Conservation (phyloP, 2,329 filamentous ascomycete genomes). For the Cladosporium oxysporum region DNA sequence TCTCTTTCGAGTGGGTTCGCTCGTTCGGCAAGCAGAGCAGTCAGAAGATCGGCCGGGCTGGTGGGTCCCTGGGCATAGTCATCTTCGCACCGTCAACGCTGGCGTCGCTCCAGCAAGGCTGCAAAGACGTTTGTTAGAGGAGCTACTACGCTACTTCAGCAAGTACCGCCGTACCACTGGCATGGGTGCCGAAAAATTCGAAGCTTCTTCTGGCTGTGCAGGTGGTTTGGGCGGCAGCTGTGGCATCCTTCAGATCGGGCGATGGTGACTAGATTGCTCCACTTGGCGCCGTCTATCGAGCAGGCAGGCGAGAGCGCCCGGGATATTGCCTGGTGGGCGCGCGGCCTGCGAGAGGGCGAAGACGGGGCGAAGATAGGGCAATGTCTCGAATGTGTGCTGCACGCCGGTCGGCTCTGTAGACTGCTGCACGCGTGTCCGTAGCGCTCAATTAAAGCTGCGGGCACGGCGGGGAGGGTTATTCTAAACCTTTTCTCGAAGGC, state of each 20-base stretch:
- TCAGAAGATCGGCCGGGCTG: conserved; percentile 5
- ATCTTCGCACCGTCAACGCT: neutral
- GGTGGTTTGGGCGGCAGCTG: conserved; percentile 9
- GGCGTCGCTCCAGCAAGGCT: neutral
- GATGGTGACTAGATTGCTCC: conserved; percentile 10
- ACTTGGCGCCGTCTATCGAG: neutral
- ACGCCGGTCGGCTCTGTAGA: neutral
- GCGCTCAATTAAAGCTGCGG: conserved; percentile 7
- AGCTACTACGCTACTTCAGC: neutral
- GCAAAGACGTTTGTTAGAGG: neutral
- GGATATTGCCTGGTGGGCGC: conserved; percentile 3
- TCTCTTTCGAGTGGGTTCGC: neutral
- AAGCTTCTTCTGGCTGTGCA: conserved; percentile 6
- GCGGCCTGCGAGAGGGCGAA: neutral
- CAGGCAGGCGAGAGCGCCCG: neutral
- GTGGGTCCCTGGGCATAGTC: conserved; percentile 1
- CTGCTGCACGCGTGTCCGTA: neutral
- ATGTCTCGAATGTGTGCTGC: neutral
- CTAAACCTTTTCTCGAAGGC: conserved; percentile 2
- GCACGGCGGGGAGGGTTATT: conserved; percentile 5
- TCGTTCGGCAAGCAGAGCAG: neutral
- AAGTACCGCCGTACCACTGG: conserved; percentile 13
- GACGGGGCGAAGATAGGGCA: neutral
- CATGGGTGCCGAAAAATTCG: conserved; percentile 17
- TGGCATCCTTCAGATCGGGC: conserved; percentile 18